A percentile compares a stretch with the other conserved stretches of the same genome.
These are phyloP conservation scores for Saccharomycopsis schoenii DNA, from an alignment of 805 yeast species.

Conservation along the genomic window DNA sequence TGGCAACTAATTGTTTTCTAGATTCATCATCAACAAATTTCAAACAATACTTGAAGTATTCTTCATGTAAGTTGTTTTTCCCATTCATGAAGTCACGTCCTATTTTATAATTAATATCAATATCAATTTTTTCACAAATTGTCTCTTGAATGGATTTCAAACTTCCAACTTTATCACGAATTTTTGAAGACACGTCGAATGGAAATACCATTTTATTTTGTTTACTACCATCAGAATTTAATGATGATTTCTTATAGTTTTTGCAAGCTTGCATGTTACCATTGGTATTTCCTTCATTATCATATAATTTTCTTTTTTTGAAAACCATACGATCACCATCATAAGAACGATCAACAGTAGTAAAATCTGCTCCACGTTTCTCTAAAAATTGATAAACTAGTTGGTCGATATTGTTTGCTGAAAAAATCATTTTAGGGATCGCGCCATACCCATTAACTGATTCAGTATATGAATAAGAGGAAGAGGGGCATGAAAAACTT, in stretches of 20 bases:
- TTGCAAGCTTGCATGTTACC: background rate
- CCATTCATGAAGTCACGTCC: conserved; percentile 1
- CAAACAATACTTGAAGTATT: conserved; percentile 17
- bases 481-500: background rate
- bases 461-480: background rate
- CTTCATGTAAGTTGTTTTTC: background rate
- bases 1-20: background rate
- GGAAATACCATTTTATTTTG: conserved; percentile 13
- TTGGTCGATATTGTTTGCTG: background rate
- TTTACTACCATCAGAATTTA: background rate
- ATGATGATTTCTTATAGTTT: background rate
- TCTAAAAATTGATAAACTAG: conserved; percentile 6
- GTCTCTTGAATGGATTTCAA: conserved; percentile 14
- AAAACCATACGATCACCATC: background rate
- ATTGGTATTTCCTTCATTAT: background rate
- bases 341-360: background rate
- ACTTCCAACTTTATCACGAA: conserved; percentile 1
- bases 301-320: background rate
- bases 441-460: conserved; percentile 14
- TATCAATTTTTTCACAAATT: conserved; percentile 13
- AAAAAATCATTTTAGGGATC: conserved; percentile 2
- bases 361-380: conserved; percentile 7
- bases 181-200: conserved; percentile 1
- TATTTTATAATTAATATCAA: conserved; percentile 10
- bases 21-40: conserved; percentile 8